phyloP scores from a whole-genome alignment of 208 protist species.

The Wallacemonas sp. region DNA sequence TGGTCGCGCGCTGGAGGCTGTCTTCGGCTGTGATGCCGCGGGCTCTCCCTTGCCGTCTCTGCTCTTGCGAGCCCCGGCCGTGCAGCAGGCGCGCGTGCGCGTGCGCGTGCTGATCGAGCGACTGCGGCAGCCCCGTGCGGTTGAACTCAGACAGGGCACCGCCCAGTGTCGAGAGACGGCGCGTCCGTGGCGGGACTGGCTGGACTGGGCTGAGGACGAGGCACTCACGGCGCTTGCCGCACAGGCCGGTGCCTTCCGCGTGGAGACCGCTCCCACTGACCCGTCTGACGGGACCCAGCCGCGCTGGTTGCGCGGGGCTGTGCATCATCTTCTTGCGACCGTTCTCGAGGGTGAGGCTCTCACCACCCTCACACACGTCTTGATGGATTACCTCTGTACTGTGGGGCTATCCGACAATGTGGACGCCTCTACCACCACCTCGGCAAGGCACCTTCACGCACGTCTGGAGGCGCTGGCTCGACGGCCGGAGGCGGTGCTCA shows the following conservation, averaged over 20 bases:
- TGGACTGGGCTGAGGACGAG: conserved; percentile 21
- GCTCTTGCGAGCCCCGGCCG: neutral
- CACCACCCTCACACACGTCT: conserved; percentile 27
- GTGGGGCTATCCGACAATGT: no score
- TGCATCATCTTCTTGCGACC: conserved; percentile 53
- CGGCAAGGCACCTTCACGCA: neutral
- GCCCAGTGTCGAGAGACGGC: no score
- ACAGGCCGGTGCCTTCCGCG: neutral
- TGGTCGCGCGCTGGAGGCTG: neutral
- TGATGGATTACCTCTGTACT: conserved; percentile 24
- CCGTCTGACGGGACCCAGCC: no score
- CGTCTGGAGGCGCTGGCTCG: neutral
- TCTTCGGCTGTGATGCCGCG: conserved; percentile 1
- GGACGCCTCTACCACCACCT: no score
- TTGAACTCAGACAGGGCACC: neutral
- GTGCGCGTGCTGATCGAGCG: neutral
- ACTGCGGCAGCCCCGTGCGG: neutral
- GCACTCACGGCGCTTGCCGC: neutral
- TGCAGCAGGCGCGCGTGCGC: neutral
- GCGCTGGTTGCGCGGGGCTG: conserved; percentile 35
- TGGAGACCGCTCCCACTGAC: neutral
- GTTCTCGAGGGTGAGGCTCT: conserved; percentile 50
- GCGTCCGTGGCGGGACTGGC: conserved; percentile 33
- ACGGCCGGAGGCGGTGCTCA: neutral
- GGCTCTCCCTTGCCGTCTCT: neutral